Conservation (phyloP, 2,329 filamentous ascomycete genomes). For the Aspergillus arachidicola region DNA sequence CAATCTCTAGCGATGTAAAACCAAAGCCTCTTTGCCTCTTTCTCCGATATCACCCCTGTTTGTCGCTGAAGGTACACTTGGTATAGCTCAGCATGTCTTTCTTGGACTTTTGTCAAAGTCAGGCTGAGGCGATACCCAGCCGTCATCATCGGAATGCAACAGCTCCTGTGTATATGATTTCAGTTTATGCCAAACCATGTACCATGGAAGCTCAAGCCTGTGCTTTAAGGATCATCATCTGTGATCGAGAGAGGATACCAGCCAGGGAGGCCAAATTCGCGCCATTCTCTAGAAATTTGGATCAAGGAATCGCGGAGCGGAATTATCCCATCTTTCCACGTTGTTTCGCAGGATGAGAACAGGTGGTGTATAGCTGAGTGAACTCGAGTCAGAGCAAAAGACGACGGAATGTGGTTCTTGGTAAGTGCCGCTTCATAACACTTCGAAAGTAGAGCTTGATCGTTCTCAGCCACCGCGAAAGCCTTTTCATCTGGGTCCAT, state of each 20-base stretch:
- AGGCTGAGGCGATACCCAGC: constrained; percentile 22
- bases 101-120: constrained; percentile 19
- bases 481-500: constrained; percentile 23
- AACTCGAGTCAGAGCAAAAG: constrained; percentile 16
- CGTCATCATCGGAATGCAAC: constrained; percentile 21
- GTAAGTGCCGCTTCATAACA: constrained; percentile 25
- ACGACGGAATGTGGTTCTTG: constrained; percentile 17
- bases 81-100: constrained; percentile 17
- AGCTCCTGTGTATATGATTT: constrained; percentile 20
- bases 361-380: constrained; percentile 8
- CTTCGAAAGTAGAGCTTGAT: constrained; percentile 22
- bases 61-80: constrained; percentile 17
- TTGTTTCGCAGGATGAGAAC: constrained; percentile 11
- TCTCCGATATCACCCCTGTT: constrained; percentile 8
- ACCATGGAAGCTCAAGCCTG: constrained; percentile 11
- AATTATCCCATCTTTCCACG: constrained; percentile 18
- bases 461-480: constrained; percentile 18
- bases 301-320: constrained; percentile 18
- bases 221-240: constrained; percentile 14
- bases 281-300: constrained; percentile 14
- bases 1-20: constrained; percentile 12
- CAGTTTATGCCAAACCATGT: constrained; percentile 18
- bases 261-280: constrained; percentile 3
- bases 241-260: constrained; percentile 11
- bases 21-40: constrained; percentile 19